Conservation (phyloP, 1,284 basidiomycete genomes). For the Wallemia hederae region DNA sequence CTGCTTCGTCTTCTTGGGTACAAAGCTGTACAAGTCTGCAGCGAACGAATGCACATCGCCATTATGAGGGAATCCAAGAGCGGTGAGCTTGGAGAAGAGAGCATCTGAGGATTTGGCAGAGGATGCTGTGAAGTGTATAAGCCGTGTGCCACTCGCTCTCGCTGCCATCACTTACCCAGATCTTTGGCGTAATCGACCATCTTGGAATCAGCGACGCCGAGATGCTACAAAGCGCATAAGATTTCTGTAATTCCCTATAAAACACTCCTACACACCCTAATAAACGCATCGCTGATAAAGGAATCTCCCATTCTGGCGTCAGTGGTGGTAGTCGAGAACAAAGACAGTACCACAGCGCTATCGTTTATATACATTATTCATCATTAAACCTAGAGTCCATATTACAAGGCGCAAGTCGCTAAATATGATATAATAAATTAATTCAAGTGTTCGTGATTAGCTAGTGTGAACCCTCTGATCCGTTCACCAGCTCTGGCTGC, state of each 20-base stretch:
- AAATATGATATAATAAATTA: no score
- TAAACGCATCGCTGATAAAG: background rate
- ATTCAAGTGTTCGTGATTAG: background rate
- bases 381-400: background rate
- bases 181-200: conserved; percentile 1
- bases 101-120: conserved; percentile 49
- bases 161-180: no score
- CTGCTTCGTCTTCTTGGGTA: conserved; percentile 38
- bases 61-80: conserved; percentile 48
- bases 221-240: background rate
- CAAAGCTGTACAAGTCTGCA: conserved; percentile 39
- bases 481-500: background rate
- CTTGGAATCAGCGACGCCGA: background rate
- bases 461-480: background rate
- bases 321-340: background rate
- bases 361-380: background rate
- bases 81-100: conserved; percentile 41
- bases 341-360: background rate
- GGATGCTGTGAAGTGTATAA: conserved; percentile 24
- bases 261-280: background rate
- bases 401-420: background rate
- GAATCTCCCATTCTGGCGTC: background rate
- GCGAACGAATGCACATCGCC: conserved; percentile 51
- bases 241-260: background rate
- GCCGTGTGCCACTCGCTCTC: background rate